These are phyloP conservation scores for Aureobasidium subglaciale DNA, from an alignment of 2,329 filamentous ascomycete species.

Conservation along the genomic window DNA sequence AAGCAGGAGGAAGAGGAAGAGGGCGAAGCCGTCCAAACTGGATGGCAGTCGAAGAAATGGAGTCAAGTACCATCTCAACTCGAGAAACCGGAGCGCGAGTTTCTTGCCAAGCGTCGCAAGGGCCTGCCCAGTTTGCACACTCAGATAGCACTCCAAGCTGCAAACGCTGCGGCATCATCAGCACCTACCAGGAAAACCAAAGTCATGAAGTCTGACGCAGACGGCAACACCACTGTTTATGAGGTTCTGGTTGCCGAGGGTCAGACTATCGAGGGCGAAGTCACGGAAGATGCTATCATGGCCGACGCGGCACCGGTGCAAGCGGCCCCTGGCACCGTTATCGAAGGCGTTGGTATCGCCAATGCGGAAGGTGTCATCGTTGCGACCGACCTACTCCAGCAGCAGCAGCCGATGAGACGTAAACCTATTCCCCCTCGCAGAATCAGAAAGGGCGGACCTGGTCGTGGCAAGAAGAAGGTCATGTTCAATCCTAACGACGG, in stretches of 20 bases:
- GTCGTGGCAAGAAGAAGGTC: constrained; percentile 71
- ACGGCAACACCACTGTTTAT: constrained; percentile 75
- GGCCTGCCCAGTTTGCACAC: constrained; percentile 50
- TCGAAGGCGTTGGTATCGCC: constrained; percentile 53
- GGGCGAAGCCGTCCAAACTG: constrained; percentile 26
- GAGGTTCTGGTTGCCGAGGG: constrained; percentile 76
- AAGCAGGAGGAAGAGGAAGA: constrained; percentile 35
- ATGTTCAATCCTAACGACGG: constrained; percentile 45
- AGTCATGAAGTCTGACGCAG: constrained; percentile 68
- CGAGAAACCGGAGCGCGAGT: constrained; percentile 54
- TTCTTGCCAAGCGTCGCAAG: constrained; percentile 54
- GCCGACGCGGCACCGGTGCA: constrained; percentile 39
- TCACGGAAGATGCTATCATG: constrained; percentile 51
- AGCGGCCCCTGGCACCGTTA: constrained; percentile 51
- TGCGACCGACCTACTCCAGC: constrained; percentile 38
- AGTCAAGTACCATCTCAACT: constrained; percentile 48
- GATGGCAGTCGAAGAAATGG: constrained; percentile 54
- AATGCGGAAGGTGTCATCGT: constrained; percentile 56
- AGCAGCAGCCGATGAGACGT: constrained; percentile 48
- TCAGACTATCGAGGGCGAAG: constrained; percentile 72
- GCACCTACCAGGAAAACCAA: constrained; percentile 66
- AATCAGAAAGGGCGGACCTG: constrained; percentile 68
- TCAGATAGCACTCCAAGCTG: constrained; percentile 21
- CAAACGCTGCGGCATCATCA: constrained; percentile 11
- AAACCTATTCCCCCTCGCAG: constrained; percentile 71